Evolutionary conservation across 495 filamentous ascomycete genomes (phyloP).

Genomic region (Xylaria palmicola): DNA sequence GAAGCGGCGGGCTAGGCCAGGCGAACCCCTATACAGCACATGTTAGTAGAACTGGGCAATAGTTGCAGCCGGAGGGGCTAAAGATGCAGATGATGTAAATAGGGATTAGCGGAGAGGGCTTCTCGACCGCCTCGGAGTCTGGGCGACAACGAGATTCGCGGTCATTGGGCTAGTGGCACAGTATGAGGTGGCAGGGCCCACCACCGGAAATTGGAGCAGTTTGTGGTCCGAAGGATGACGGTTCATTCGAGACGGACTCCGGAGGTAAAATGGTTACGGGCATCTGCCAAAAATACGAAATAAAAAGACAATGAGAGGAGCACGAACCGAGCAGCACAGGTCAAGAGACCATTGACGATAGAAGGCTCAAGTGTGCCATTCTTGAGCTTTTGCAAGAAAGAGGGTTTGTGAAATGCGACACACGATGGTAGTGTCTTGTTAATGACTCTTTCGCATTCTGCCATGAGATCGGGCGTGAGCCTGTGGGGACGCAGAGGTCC

Average conservation of each 20-base stretch:
- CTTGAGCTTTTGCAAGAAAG: slow-evolving; percentile 51
- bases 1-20: slow-evolving; percentile 49
- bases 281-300: neutral
- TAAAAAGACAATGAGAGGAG: neutral
- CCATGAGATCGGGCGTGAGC: slow-evolving; percentile 47
- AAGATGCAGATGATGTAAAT: slow-evolving; percentile 1
- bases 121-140: slow-evolving; percentile 20
- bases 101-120: slow-evolving; percentile 6
- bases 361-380: slow-evolving; percentile 43
- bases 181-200: slow-evolving; percentile 12
- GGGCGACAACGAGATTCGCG: neutral
- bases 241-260: slow-evolving; percentile 9
- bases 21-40: slow-evolving; percentile 39
- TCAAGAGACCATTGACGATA: slow-evolving; percentile 49
- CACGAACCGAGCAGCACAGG: slow-evolving; percentile 48
- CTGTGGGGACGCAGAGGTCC: slow-evolving; percentile 33
- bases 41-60: slow-evolving; percentile 8
- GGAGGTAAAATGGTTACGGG: slow-evolving; percentile 9
- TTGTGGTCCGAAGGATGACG: slow-evolving; percentile 14
- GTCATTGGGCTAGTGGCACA: slow-evolving; percentile 5
- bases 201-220: slow-evolving; percentile 15
- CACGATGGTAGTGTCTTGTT: slow-evolving; percentile 51
- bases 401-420: slow-evolving; percentile 54
- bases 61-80: neutral
- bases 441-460: slow-evolving; percentile 52